phyloP scores from a whole-genome alignment of 345 rosid species.

The Euphorbia pulcherrima region DNA sequence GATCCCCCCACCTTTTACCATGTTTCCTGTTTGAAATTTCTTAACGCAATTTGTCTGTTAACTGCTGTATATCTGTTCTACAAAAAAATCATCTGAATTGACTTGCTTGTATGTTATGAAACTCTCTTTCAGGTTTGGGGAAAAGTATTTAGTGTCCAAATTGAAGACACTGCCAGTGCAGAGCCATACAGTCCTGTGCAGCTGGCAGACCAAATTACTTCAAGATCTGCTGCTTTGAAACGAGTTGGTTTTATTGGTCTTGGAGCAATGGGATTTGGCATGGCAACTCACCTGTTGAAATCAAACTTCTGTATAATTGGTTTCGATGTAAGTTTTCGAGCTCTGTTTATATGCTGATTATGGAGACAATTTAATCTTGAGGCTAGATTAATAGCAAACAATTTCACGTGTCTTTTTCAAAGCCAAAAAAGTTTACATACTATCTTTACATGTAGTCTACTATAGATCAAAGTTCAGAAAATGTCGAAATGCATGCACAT shows the following conservation, averaged over 20 bases:
- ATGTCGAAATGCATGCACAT: not conserved
- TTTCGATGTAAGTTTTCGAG: constrained; percentile 63
- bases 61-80: not conserved
- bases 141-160: constrained; percentile 54
- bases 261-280: constrained; percentile 99
- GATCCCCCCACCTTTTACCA: not conserved
- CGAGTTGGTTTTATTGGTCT: constrained; percentile 90
- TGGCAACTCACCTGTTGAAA: constrained; percentile 80
- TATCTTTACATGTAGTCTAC: not conserved
- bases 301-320: constrained; percentile 66
- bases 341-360: not conserved
- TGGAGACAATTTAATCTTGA: constrained; percentile 6
- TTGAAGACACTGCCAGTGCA: constrained; percentile 51
- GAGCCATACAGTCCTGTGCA: constrained; percentile 72
- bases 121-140: constrained; percentile 59
- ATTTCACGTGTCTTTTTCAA: not conserved
- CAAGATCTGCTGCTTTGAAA: constrained; percentile 49
- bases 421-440: not conserved
- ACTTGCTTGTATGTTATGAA: not conserved
- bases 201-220: constrained; percentile 50
- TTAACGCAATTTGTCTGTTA: not conserved
- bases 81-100: not conserved
- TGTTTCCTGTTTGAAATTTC: not conserved
- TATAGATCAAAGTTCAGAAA: not conserved
- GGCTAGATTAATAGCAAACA: not conserved